Evolutionary conservation across 2,329 filamentous ascomycete species (phyloP), one percentile per base, ranked within the genome.

Genomic region (Hymenoscyphus fructigenus): DNA sequence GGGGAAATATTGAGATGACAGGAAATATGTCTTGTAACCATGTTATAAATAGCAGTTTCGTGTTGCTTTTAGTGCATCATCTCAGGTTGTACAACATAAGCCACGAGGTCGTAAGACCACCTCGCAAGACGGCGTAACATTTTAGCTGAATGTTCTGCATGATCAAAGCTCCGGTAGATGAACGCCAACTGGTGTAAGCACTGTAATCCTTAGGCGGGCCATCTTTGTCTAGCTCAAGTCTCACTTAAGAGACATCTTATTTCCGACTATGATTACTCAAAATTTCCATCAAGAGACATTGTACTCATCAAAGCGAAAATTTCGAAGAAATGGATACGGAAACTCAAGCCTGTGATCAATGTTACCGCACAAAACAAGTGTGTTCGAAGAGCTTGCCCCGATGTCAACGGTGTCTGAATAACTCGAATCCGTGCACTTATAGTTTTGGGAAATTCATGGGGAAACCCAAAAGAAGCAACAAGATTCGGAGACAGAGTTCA

Each of bases 361-460:
- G 61, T 36, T 63, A 58, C 56, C 53, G 61, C 12, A 63, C 61
- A 9, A 63, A 59, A 36, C 61, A 63, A 41, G 57, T 36, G 7
- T 63, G 61, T 26, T 63, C 61, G 20, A 63, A 59, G 29, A 58
- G 38, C n/a, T 38, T 59, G 41, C 55, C 53, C 15, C 47, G 56
- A 36, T 63, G 61, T 23, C 55, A 63, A 34, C 55, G 61, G 15
- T 63, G 61, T 50, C 7, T 59, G 20, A 56, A 63, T 29, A 28
- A 28, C n/a, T 44, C 28, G 9, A 63, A 59, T 32, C 56, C 61
- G 20, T 63, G 61, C 26, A 63, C 61, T 38, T 63, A 63, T 38
- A 59, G 55, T 26, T 63, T 63, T 53, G 61, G 61, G 17, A 63
- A 63, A 29, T 63, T 63, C 20, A 63, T 63, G 61, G 61, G 61